Evolutionary conservation across 169 alveolate species (phyloP), one percentile per base, ranked within the genome.

Genomic region (Plasmodium gaboni): DNA sequence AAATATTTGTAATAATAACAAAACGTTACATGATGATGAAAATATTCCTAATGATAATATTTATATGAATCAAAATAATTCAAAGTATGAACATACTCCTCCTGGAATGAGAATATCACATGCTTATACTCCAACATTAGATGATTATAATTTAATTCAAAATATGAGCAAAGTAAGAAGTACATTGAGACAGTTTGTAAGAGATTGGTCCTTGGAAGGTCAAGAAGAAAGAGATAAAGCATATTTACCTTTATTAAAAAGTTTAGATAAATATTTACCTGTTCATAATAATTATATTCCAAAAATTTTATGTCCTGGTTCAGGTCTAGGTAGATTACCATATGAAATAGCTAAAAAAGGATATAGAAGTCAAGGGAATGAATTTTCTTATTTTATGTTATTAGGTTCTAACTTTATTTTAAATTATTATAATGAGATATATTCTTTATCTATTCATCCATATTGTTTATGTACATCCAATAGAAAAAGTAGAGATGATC

Each of bases 361-460:
- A 2, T 98, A 97, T 88, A 94, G 97, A 67, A 96, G 99, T n/a
- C 99, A 98, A 92, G 99, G 99, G 32, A 98, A 98, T 92, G 99
- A 98, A 91, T 96, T 98, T 76, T 96, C 99, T 15, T 98, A 97
- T 93, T 98, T 97, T 89, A 98, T 98, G 99, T 96, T 98, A 4
- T 83, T 98, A 22, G 95, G 97, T 2, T 94, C 98, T 9, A 91
- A 95, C 57, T 96, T 96, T 74, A 92, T 95, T n/a, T 87, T 96
- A n/a, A 96, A 96, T 73, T 94, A 92, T 78, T 72, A 93, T 42
- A 78, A 94, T 65, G 78, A 92, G 69, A 89, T 74, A 38, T 74
- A 92, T 26, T 88, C 97, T 13, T 78, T 88, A 70, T 86, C 80
- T 7, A 78, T 96, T 38, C 94, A 94, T 76, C 98, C 98, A 48